Base-by-base conservation (phyloP, 805 yeast genomes). In the Wickerhamiella cacticola region DNA sequence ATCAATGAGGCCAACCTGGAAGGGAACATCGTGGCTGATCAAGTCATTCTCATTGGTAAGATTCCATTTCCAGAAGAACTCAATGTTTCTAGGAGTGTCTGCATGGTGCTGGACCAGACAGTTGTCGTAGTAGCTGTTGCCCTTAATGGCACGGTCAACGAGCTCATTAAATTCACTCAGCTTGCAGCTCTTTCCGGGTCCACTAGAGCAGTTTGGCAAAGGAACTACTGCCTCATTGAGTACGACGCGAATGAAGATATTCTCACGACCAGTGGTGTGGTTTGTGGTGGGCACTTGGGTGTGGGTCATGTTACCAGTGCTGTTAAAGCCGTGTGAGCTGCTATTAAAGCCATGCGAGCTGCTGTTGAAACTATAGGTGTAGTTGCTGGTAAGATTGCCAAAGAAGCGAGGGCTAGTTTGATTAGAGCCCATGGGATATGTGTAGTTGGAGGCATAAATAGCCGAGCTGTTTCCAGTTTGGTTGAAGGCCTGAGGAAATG, bases 151-250 rank as follows among this genome's bases (percentile, higher is more conserved):
- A 10, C 18, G 22, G 47, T 48, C 51, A 5, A 57, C 56, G 8
- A 42, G 45, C 40, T 48, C 36, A 49, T 52, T 52, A 48, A 49
- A 58, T 26, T 48, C 53, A 38, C 58, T 61, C 45, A 64, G 58
- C 52, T 61, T 61, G 61, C 78, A 68, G 35, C 71, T 63, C 57
- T 68, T 71, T 0, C 76, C 77, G 9, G 79, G 79, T 6, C 80
- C 79, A 40, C 59, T 55, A 42, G 66, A 59, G 58, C 79, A 75
- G 13, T 61, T 59, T 15, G 71, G 68, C 18, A 76, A 56, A 16
- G 79, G 76, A 26, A 70, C 64, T 16, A 75, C 77, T 2, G 74
- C 76, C 57, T 76, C 79, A 56, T 76, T 75, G 12, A 74, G 56
- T 6, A 74, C 61, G 34, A 69, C 63, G 55, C 80, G 69, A 19